These are phyloP conservation scores for Sporobolomyces phaffii DNA, from an alignment of 768 basidiomycete genomes.

Conservation along the genomic window DNA sequence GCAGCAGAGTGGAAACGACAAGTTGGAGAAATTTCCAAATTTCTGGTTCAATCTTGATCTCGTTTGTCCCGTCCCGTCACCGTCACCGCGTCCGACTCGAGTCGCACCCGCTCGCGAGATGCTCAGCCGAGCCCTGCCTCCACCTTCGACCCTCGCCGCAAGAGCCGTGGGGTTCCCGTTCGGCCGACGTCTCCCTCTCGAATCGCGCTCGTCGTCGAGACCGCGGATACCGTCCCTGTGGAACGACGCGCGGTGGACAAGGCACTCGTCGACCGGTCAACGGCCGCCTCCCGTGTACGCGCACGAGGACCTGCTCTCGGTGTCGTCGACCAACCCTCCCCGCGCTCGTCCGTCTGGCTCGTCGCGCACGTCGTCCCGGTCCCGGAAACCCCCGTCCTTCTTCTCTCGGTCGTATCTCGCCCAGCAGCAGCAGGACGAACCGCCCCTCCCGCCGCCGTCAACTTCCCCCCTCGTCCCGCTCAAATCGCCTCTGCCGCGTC, in stretches of 20 bases:
- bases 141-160: too few relatives aligned
- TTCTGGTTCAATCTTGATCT: too few relatives aligned
- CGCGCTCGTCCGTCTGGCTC: background rate
- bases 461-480: conserved; percentile 37
- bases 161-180: background rate
- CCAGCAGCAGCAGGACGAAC: background rate
- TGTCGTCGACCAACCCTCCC: conserved; percentile 4
- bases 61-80: too few relatives aligned
- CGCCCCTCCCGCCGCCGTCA: conserved; percentile 26
- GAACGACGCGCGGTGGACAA: background rate
- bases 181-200: background rate
- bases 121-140: conserved; percentile 2
- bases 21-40: background rate
- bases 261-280: background rate
- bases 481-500: conserved; percentile 7
- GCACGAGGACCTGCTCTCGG: conserved; percentile 34
- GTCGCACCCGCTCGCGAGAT: background rate
- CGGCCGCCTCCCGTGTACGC: conserved; percentile 5
- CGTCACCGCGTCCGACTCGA: too few relatives aligned
- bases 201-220: background rate
- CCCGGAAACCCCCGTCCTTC: background rate
- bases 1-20: background rate
- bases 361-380: background rate
- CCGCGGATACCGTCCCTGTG: background rate
- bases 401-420: conserved; percentile 19